Evolutionary conservation across 805 yeast genomes (phyloP), one percentile per base, ranked within the genome.

Genomic region (Barnettozyma wickerhamii): DNA sequence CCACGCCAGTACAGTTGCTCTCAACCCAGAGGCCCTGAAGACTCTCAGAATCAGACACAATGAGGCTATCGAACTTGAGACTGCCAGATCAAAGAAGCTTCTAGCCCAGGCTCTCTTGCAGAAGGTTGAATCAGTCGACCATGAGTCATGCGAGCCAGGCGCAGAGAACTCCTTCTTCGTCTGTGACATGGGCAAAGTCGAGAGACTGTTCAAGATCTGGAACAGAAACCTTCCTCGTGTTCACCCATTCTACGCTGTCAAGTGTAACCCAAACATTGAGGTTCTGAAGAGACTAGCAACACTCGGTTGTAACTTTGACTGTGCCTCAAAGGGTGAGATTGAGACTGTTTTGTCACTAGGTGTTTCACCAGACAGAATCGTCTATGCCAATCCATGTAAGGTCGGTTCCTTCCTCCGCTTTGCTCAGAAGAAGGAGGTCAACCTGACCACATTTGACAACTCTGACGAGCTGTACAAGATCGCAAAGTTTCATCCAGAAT

Each of bases 311-410:
- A 82, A 83, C 43, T 91, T 91, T 57, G 99, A 91, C 61, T 91
- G 99, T 66, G 98, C 98, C 5, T 86, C 96, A 18, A 79, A 82
- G 56, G 73, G 73, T 48, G 99, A 91, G 65, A 87, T 91, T 54
- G 81, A 81, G 40, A 65, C 67, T 33, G 74, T 87, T 38, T 66
- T 87, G 47, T 56, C 63, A 15, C 56, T 81, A 45, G 91, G 91
- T 7, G 77, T 83, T 36, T 66, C 66, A 47, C 75, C 95, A 7
- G 60, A 69, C 10, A 70, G 84, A 48, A 84, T 91, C 55, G 75
- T 93, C 41, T 91, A 87, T 63, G 97, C 98, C 13, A 88, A 91
- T 56, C 96, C 99, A 10, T 86, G 96, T 64, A 91, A 91, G 65
- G 79, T 90, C n/a, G 74, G 78, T 37, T 84, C 95, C 15, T 87